Evolutionary conservation across 495 filamentous ascomycete genomes (phyloP).

Genomic region (Recurvomyces mirabilis): DNA sequence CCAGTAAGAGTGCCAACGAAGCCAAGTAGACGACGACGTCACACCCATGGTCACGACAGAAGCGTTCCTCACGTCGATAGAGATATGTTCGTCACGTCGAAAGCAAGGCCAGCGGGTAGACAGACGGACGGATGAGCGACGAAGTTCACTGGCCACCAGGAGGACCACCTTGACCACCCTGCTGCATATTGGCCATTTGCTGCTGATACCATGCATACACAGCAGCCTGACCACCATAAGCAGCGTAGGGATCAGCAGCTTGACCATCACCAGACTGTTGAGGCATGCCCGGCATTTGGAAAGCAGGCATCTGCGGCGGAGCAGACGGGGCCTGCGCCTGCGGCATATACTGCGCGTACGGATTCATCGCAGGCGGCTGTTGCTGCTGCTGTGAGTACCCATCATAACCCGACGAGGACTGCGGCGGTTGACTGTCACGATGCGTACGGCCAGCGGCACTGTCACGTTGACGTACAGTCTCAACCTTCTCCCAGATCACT

Average conservation of each 20-base stretch:
- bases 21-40: too few species aligned
- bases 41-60: too few species aligned
- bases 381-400: constrained; percentile 38
- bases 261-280: constrained; percentile 22
- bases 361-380: constrained; percentile 27
- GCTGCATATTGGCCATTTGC: constrained; percentile 29
- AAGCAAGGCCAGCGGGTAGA: too few species aligned
- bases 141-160: constrained; percentile 19
- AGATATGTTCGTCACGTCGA: too few species aligned
- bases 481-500: constrained; percentile 79
- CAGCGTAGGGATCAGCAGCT: constrained; percentile 42
- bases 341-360: constrained; percentile 20
- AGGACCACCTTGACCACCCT: constrained; percentile 8
- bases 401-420: constrained; percentile 27
- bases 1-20: too few species aligned
- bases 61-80: too few species aligned
- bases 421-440: constrained; percentile 30
- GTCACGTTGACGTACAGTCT: constrained; percentile 46
- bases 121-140: too few species aligned
- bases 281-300: constrained; percentile 33
- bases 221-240: constrained; percentile 53
- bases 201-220: constrained; percentile 53
- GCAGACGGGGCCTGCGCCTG: constrained; percentile 23
- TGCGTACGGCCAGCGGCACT: constrained; percentile 15
- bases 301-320: constrained; percentile 21